Percentiles rank a stretch among this genome's conserved stretches.
These are phyloP conservation scores for Penicillium sp. DNA, from an alignment of 2,329 filamentous ascomycete genomes.

Conservation along the genomic window DNA sequence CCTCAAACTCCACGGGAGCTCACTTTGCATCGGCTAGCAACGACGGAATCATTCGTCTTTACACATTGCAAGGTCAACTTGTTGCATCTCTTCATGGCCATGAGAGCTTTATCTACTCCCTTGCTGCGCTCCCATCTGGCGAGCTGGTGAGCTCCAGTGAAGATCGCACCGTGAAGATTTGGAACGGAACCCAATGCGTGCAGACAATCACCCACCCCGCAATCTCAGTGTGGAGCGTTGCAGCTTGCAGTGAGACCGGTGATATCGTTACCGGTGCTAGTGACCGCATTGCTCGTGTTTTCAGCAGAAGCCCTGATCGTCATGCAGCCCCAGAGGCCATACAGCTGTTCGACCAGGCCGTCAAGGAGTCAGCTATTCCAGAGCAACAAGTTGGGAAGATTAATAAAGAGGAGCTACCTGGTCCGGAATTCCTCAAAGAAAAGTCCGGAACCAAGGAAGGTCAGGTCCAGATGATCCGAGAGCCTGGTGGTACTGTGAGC, in stretches of 20 bases:
- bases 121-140: constrained; percentile 74
- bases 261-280: constrained; percentile 95
- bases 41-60: constrained; percentile 83
- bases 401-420: constrained; percentile 89
- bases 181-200: constrained; percentile 77
- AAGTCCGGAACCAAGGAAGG: constrained; percentile 93
- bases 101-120: constrained; percentile 90
- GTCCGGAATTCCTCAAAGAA: constrained; percentile 77
- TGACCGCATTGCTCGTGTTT: constrained; percentile 80
- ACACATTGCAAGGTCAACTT: constrained; percentile 75
- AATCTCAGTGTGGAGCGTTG: constrained; percentile 92
- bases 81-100: constrained; percentile 81
- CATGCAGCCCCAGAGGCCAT: constrained; percentile 68
- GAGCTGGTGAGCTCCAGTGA: constrained; percentile 90
- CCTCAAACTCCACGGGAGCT: constrained; percentile 73
- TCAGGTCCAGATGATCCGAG: constrained; percentile 87
- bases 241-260: constrained; percentile 75
- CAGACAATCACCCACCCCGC: constrained; percentile 97
- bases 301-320: constrained; percentile 70
- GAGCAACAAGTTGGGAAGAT: constrained; percentile 79
- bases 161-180: constrained; percentile 88
- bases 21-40: constrained; percentile 96
- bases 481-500: constrained; percentile 76
- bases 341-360: constrained; percentile 74
- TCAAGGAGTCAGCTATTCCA: constrained; percentile 81